Base-by-base conservation (phyloP, 805 yeast genomes). In the Sugiyamaella chiloensis region DNA sequence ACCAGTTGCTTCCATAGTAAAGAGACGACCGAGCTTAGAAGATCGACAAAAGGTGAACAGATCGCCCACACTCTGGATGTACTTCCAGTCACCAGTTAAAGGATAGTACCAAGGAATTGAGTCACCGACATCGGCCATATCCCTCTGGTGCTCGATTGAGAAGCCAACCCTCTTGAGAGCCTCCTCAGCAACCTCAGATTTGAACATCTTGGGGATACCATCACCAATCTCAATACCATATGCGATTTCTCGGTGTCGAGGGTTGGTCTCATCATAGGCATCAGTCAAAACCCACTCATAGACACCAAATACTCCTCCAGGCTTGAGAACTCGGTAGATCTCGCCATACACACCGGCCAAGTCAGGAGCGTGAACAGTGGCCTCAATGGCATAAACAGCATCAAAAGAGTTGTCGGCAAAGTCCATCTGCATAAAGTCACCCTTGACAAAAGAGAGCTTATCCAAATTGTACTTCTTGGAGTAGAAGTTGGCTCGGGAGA, bases 251-350 rank as follows among this genome's bases (percentile, higher is more conserved):
- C 96, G 86, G 73, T 93, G 99, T 68, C 81, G 90, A 59, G 81
- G 79, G 69, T 87, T 88, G 50, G 69, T 70, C 71, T 86, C 95
- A 66, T 93, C 98, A 67, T 88, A 93, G 42, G 72, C 76, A 61
- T 89, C 96, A 53, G 98, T 93, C 96, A 93, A 86, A 55, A 93
- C 98, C 99, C 99, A 93, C 72, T 93, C 99, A 73, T 93, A 93
- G 45, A 93, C 98, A 66, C 97, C 99, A 58, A 93, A 93, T 42
- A 76, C 80, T 68, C 99, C 99, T 64, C 98, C 98, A 60, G 99
- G 98, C 72, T 93, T 93, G 69, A 91, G 78, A 14, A 88, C 96
- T 66, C 87, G 87, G 80, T 80, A 93, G 63, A 91, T 91, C 74
- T 91, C 96, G 49, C 86, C 75, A 70, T 91, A 91, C 45, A 93